These are phyloP conservation scores for Alternaria incomplexa DNA, from an alignment of 2,329 filamentous ascomycete species.

Conservation along the genomic window DNA sequence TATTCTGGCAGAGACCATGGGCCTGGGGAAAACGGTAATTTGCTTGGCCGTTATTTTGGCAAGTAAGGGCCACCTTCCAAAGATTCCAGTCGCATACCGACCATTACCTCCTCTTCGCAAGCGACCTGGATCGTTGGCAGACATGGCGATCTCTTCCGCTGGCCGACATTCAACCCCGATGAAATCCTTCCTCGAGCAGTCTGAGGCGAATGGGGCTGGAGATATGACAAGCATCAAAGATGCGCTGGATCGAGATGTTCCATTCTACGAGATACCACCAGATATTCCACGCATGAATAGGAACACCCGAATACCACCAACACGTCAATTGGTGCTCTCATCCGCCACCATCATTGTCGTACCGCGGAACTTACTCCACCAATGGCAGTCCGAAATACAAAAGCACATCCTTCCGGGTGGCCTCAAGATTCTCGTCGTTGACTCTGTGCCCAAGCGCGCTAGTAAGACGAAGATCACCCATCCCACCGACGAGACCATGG, in stretches of 20 bases:
- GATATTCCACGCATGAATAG: constrained; percentile 52
- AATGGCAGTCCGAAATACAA: constrained; percentile 81
- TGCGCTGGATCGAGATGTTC: constrained; percentile 42
- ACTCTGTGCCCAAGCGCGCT: constrained; percentile 39
- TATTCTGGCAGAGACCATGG: constrained; percentile 81
- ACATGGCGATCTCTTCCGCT: constrained; percentile 76
- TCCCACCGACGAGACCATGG: constrained; percentile 23
- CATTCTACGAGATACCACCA: constrained; percentile 51
- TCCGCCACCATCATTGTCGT: constrained; percentile 78
- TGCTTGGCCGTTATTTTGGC: constrained; percentile 75
- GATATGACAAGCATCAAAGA: constrained; percentile 41
- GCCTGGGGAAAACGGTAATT: constrained; percentile 84
- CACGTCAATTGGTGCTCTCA: constrained; percentile 67
- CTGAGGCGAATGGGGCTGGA: constrained; percentile 44
- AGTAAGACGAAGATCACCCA: constrained; percentile 17
- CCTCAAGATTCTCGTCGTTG: constrained; percentile 69
- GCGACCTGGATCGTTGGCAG: constrained; percentile 67
- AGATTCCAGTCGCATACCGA: constrained; percentile 68
- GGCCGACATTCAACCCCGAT: constrained; percentile 74
- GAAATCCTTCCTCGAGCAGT: constrained; percentile 66
- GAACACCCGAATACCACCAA: constrained; percentile 46
- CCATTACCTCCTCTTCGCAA: constrained; percentile 50
- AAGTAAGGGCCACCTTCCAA: constrained; percentile 71
- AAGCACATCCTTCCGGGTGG: constrained; percentile 71
- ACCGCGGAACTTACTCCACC: constrained; percentile 79